Conservation (phyloP, 139 green algal genomes). For the Closterium sp. region DNA sequence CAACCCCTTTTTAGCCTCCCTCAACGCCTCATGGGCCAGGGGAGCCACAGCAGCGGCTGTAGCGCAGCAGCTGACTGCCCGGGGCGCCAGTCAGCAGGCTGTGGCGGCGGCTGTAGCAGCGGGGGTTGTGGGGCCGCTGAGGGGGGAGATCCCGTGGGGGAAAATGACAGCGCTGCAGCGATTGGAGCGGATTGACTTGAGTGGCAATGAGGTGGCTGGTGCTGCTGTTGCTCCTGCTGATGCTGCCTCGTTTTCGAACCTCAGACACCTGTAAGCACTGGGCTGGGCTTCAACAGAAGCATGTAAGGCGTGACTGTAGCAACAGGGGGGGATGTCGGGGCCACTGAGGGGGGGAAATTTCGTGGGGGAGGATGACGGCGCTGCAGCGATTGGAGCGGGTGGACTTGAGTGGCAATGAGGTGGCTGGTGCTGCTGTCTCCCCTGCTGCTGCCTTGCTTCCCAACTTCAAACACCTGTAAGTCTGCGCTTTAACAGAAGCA, state of each 20-base stretch:
- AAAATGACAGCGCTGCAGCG: background rate
- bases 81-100: background rate
- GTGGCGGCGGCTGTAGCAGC: background rate
- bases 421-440: background rate
- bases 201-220: background rate
- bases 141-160: background rate
- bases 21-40: background rate
- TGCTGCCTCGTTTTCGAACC: background rate
- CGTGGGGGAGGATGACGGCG: background rate
- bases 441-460: background rate
- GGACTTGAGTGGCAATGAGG: background rate
- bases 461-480: too few relatives aligned
- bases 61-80: background rate
- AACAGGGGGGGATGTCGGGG: too few relatives aligned
- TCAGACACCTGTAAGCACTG: background rate
- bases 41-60: background rate
- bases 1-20: background rate
- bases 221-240: background rate
- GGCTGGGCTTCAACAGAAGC: too few relatives aligned
- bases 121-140: background rate
- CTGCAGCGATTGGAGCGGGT: background rate
- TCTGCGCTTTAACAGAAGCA: too few relatives aligned
- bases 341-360: too few relatives aligned
- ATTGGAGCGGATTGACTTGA: background rate
- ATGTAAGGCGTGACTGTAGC: too few relatives aligned